Evolutionary conservation across 352 stramenopile species (phyloP).

Genomic region (Stephanocyclus meneghinianus): DNA sequence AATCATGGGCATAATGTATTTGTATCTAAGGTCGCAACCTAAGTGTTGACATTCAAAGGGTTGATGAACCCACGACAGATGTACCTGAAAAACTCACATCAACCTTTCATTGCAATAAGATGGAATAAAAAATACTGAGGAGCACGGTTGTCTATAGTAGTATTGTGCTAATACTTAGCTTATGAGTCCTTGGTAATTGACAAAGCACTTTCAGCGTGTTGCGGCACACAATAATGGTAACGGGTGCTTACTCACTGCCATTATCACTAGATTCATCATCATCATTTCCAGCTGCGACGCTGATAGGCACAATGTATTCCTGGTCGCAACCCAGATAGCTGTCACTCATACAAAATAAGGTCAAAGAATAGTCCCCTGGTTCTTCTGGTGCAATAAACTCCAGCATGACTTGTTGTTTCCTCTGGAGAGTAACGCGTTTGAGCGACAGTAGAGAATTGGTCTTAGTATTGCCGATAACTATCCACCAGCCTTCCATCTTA

Average conservation of each 20-base stretch:
- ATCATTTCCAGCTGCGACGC: conserved; percentile 77
- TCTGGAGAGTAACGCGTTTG: conserved; percentile 93
- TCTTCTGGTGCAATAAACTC: conserved; percentile 95
- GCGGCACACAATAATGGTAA: neutral
- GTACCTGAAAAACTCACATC: too few relatives aligned
- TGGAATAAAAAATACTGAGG: too few relatives aligned
- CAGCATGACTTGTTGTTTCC: conserved; percentile 87
- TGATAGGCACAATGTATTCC: conserved; percentile 91
- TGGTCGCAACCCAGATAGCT: conserved; percentile 97
- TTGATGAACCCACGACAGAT: too few relatives aligned
- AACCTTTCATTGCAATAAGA: too few relatives aligned
- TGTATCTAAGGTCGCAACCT: too few relatives aligned
- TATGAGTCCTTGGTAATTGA: too few relatives aligned
- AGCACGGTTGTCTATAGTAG: too few relatives aligned
- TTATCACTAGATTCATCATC: conserved; percentile 71
- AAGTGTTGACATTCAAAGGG: neutral
- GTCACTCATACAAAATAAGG: conserved; percentile 99
- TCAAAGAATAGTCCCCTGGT: conserved; percentile 91
- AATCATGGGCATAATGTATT: too few relatives aligned
- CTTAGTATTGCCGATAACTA: conserved; percentile 94
- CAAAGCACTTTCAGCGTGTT: too few relatives aligned
- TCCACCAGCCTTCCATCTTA: conserved; percentile 98
- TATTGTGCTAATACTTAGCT: too few relatives aligned
- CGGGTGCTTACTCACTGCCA: conserved; percentile 36
- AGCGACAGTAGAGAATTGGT: conserved; percentile 96